A percentile compares a stretch with the other conserved stretches of the same genome.
These are phyloP conservation scores for Poteriospumella lacustris DNA, from an alignment of 108 stramenopile species.

Conservation along the genomic window DNA sequence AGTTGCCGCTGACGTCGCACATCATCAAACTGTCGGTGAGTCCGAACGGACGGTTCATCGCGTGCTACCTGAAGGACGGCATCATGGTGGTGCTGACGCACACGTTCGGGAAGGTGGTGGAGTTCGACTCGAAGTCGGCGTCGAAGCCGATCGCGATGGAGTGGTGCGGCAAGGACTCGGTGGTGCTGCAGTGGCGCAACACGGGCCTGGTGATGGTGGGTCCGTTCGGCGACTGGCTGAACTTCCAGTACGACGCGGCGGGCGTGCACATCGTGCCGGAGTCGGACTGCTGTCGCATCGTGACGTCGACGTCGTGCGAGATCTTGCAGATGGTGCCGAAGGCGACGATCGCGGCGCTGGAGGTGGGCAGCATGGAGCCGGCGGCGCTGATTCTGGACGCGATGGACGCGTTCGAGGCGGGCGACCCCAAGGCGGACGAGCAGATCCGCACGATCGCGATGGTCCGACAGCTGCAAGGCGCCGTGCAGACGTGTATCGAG, in stretches of 20 bases:
- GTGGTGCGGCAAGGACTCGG: slow-evolving; percentile 92
- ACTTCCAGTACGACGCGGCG: slow-evolving; percentile 67
- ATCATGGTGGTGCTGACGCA: slow-evolving; percentile 81
- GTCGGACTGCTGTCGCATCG: slow-evolving; percentile 83
- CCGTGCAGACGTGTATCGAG: slow-evolving; percentile 71
- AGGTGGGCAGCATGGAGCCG: slow-evolving; percentile 82
- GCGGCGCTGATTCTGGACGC: slow-evolving; percentile 86
- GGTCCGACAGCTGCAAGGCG: slow-evolving; percentile 63
- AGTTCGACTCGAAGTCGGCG: slow-evolving; percentile 77
- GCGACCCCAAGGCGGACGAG: slow-evolving; percentile 32
- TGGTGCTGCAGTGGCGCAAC: slow-evolving; percentile 82
- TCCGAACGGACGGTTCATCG: slow-evolving; percentile 89
- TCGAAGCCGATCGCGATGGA: slow-evolving; percentile 66
- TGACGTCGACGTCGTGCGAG: slow-evolving; percentile 70
- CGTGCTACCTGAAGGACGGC: slow-evolving; percentile 76
- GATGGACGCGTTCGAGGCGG: slow-evolving; percentile 69
- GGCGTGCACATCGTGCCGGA: slow-evolving; percentile 77
- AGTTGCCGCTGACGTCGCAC: slow-evolving; percentile 62
- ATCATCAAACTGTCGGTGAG: slow-evolving; percentile 77
- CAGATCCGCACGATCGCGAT: slow-evolving; percentile 62
- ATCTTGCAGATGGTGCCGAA: slow-evolving; percentile 84
- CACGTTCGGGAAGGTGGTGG: slow-evolving; percentile 72
- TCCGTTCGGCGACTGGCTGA: slow-evolving; percentile 88
- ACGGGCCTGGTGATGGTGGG: slow-evolving; percentile 87
- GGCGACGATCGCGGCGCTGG: slow-evolving; percentile 70